These are phyloP conservation scores for Calvatia gigantea DNA, from an alignment of 768 basidiomycete species.

Conservation along the genomic window DNA sequence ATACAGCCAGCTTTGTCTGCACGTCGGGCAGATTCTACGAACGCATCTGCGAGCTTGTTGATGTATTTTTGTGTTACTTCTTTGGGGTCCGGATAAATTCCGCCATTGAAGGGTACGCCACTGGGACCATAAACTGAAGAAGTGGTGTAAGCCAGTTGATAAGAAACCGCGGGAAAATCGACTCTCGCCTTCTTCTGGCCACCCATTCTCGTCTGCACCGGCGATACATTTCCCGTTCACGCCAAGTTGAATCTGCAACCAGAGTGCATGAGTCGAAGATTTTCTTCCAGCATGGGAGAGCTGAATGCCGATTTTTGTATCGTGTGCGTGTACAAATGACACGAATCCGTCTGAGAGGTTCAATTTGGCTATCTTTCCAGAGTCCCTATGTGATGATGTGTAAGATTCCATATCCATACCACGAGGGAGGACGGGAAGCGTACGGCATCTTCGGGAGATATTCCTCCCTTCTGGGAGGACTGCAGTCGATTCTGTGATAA, in stretches of 20 bases:
- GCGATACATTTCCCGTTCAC: slow-evolving; percentile 33
- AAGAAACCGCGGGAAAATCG: background rate
- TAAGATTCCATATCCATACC: background rate
- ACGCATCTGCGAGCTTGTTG: slow-evolving; percentile 55
- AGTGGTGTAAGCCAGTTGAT: background rate
- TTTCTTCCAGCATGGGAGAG: slow-evolving; percentile 75
- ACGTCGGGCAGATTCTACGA: slow-evolving; percentile 47
- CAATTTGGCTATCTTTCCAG: slow-evolving; percentile 76
- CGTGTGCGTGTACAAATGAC: slow-evolving; percentile 69
- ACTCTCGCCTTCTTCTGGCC: slow-evolving; percentile 62
- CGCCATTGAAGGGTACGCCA: slow-evolving; percentile 45
- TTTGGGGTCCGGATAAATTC: slow-evolving; percentile 52
- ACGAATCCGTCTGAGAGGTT: slow-evolving; percentile 67
- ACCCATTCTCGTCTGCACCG: slow-evolving; percentile 52
- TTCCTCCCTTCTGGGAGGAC: slow-evolving; percentile 73
- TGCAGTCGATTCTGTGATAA: slow-evolving; percentile 72
- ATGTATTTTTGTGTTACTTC: slow-evolving; percentile 55
- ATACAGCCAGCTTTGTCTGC: slow-evolving; percentile 61
- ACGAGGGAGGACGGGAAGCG: slow-evolving; percentile 11
- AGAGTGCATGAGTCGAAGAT: slow-evolving; percentile 65
- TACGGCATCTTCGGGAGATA: slow-evolving; percentile 73
- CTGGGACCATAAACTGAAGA: slow-evolving; percentile 61
- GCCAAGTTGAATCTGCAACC: slow-evolving; percentile 44
- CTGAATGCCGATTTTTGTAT: slow-evolving; percentile 72
- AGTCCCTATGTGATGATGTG: slow-evolving; percentile 41